A percentile compares a stretch with the other conserved stretches of the same genome.
phyloP scores from a whole-genome alignment of 805 yeast species.

The Monosporozyma solicola region DNA sequence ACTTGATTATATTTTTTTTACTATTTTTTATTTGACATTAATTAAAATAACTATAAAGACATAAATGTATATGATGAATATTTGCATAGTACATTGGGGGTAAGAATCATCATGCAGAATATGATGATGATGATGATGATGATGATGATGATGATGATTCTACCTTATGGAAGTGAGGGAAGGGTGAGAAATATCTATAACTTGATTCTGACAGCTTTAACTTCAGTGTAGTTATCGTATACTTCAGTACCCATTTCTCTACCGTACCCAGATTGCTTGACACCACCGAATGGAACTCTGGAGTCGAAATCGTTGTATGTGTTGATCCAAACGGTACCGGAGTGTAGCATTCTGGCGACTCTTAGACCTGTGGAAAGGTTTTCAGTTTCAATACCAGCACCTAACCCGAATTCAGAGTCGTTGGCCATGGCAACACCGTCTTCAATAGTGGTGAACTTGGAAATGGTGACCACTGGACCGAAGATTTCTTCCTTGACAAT shows the following conservation, averaged over 20 bases:
- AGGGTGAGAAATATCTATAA: not conserved
- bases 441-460: constrained; percentile 58
- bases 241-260: constrained; percentile 82
- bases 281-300: constrained; percentile 75
- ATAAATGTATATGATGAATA: not conserved
- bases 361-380: constrained; percentile 51
- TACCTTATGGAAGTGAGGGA: no score
- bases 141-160: no score
- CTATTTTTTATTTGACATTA: not conserved
- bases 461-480: constrained; percentile 68
- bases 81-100: not conserved
- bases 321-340: constrained; percentile 77
- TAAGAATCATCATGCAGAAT: not conserved
- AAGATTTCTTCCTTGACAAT: constrained; percentile 69
- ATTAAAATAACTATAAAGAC: not conserved
- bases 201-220: constrained; percentile 45
- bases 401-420: constrained; percentile 66
- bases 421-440: constrained; percentile 62
- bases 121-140: not conserved
- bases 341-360: constrained; percentile 54
- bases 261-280: constrained; percentile 72
- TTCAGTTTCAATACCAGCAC: constrained; percentile 71
- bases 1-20: not conserved
- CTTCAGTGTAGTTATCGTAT: constrained; percentile 65
- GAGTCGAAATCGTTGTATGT: constrained; percentile 72